phyloP scores from a whole-genome alignment of 352 stramenopile species.

The Phytopythium boreale region DNA sequence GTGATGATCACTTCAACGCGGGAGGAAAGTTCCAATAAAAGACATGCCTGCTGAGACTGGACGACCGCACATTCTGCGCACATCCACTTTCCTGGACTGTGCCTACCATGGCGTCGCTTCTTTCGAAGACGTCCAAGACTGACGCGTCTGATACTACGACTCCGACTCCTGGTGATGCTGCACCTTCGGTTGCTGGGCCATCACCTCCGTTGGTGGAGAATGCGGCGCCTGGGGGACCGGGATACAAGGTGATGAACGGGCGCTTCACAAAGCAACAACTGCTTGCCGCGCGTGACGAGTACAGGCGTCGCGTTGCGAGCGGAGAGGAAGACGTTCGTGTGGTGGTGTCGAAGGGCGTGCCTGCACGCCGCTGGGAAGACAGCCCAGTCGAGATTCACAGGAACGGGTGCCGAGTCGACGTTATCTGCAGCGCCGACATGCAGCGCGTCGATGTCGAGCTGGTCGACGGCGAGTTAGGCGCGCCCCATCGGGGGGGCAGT shows the following conservation, averaged over 20 bases:
- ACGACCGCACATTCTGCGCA: no score
- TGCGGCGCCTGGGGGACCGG: no score
- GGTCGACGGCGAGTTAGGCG: background rate
- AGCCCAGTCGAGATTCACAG: background rate
- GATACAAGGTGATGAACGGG: background rate
- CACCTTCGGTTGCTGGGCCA: no score
- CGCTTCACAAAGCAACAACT: background rate
- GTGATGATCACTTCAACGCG: no score
- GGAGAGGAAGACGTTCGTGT: background rate
- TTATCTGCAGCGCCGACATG: background rate
- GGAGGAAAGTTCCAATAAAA: no score
- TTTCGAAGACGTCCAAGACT: no score
- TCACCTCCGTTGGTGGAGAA: no score
- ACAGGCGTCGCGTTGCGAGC: background rate
- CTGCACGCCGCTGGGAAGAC: background rate
- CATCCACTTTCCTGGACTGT: no score
- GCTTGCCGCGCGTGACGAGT: background rate
- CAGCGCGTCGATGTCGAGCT: background rate
- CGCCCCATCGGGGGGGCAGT: background rate
- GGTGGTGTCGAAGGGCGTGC: background rate
- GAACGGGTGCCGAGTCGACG: background rate
- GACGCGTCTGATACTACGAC: no score
- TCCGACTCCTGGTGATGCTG: no score
- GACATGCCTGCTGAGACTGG: no score
- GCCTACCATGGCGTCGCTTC: no score